Conservation (phyloP, 257 asterid genomes). For the Plantago major region DNA sequence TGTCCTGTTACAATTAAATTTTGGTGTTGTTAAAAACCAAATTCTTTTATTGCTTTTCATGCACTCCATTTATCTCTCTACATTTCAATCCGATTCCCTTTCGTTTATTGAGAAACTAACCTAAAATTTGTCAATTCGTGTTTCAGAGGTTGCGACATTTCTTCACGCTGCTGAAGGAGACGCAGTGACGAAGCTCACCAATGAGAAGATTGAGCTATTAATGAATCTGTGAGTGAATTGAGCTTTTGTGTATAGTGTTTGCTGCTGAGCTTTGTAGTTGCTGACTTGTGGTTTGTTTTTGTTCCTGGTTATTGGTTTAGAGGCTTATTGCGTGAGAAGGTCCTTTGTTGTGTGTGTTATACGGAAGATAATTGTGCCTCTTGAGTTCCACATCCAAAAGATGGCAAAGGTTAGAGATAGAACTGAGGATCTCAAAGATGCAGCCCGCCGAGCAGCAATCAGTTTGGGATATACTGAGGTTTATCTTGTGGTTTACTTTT, state of each 20-base stretch:
- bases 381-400: conserved; percentile 15
- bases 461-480: conserved; percentile 79
- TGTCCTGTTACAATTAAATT: too few relatives aligned
- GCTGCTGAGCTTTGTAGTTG: neutral
- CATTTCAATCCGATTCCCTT: neutral
- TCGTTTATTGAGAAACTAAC: neutral
- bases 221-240: conserved; percentile 73
- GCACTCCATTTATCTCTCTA: conserved; percentile 10
- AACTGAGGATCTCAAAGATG: conserved; percentile 89
- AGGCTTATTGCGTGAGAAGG: too few relatives aligned
- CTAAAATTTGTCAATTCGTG: conserved; percentile 10
- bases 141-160: conserved; percentile 72
- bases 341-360: too few relatives aligned
- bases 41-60: too few relatives aligned
- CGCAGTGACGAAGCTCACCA: conserved; percentile 79
- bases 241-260: neutral
- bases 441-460: conserved; percentile 69
- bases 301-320: too few relatives aligned
- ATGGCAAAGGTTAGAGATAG: conserved; percentile 78
- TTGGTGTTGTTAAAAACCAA: too few relatives aligned
- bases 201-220: conserved; percentile 95
- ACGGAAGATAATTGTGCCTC: conserved; percentile 13
- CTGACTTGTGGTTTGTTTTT: neutral
- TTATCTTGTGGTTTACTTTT: neutral
- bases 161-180: conserved; percentile 92